Evolutionary conservation across 495 filamentous ascomycete species (phyloP), one percentile per base, ranked within the genome.

Genomic region (Penicillium flavigenum): DNA sequence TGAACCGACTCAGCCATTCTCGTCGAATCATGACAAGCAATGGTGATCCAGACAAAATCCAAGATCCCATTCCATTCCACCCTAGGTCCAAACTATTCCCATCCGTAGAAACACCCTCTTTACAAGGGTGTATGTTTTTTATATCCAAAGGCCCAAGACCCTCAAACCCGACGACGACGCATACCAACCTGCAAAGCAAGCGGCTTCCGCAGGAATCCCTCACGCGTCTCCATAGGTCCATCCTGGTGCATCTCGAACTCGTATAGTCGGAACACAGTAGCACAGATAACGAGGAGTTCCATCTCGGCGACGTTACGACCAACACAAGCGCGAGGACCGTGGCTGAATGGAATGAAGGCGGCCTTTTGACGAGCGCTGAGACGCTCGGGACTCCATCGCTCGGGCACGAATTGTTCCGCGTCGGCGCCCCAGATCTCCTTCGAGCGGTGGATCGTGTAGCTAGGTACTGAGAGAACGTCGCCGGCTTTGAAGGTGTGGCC

Each of bases 151-250:
- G 11, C 9, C 7, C 14, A n/a, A 47, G 39, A 6, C 14, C 32
- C 39, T 56, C 52, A 63, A 41, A 59, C 49, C 27, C 27, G 36
- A 44, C 83, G 72, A 65, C 74, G 80, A 66, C 79, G 80, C 71
- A 96, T 78, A 34, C 86, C 92, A 57, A 96, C 86, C 54, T 80
- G 71, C 72, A 92, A 74, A 17, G 81, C 86, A 48, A 96, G 63
- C 12, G 92, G 92, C 82, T 96, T 96, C 67, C 91, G 79, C 74
- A 96, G 75, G 73, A 96, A 96, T 0, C 92, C 92, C 76, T 96
- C 92, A 43, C 86, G 76, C 0, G 89, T 94, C 69, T 90, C 80
- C 85, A 95, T 81, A 27, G 72, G 73, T 4, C 82, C 81, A 4
- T 74, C 68, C 76, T 94, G 88, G 62, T 86, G 70, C 43, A 93